phyloP scores from a whole-genome alignment of 2,329 filamentous ascomycete genomes.

The Ophiostoma novo-ulmi region DNA sequence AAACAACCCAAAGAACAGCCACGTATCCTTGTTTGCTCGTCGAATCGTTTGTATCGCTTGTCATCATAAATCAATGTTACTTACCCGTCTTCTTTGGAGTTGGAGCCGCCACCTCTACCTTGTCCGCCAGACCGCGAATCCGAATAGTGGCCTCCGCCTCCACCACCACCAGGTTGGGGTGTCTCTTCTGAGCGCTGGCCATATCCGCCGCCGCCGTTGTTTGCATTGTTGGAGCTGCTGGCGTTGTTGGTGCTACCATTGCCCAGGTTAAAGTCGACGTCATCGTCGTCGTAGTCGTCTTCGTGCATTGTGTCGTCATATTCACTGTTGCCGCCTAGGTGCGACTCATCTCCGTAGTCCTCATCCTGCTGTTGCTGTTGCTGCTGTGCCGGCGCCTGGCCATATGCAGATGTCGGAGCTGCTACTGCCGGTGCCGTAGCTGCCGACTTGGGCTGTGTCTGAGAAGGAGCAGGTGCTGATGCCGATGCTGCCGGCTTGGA shows the following conservation, averaged over 20 bases:
- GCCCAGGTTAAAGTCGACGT: slow-evolving; percentile 50
- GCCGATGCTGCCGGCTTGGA: slow-evolving; percentile 28
- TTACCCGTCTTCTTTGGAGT: slow-evolving; percentile 91
- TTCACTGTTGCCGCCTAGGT: slow-evolving; percentile 23
- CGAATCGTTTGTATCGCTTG: neutral
- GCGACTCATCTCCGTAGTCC: slow-evolving; percentile 9
- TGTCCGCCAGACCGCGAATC: slow-evolving; percentile 17
- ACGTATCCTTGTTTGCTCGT: neutral
- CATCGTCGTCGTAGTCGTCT: slow-evolving; percentile 49
- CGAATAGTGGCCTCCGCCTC: slow-evolving; percentile 18
- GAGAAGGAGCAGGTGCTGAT: slow-evolving; percentile 22
- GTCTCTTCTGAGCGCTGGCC: slow-evolving; percentile 32
- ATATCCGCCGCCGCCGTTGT: slow-evolving; percentile 17
- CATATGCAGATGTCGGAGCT: slow-evolving; percentile 28
- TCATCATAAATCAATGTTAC: slow-evolving; percentile 34
- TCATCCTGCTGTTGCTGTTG: neutral
- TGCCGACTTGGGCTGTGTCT: slow-evolving; percentile 18
- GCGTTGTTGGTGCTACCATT: slow-evolving; percentile 33
- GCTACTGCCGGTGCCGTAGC: slow-evolving; percentile 11
- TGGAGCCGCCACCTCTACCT: slow-evolving; percentile 47
- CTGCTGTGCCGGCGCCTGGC: neutral
- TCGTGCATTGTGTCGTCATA: slow-evolving; percentile 33
- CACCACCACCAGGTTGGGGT: slow-evolving; percentile 30
- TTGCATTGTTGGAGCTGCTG: slow-evolving; percentile 24
- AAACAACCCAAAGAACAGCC: neutral